Conservation (phyloP, 2,329 filamentous ascomycete genomes). For the Karstenula rhodostoma region DNA sequence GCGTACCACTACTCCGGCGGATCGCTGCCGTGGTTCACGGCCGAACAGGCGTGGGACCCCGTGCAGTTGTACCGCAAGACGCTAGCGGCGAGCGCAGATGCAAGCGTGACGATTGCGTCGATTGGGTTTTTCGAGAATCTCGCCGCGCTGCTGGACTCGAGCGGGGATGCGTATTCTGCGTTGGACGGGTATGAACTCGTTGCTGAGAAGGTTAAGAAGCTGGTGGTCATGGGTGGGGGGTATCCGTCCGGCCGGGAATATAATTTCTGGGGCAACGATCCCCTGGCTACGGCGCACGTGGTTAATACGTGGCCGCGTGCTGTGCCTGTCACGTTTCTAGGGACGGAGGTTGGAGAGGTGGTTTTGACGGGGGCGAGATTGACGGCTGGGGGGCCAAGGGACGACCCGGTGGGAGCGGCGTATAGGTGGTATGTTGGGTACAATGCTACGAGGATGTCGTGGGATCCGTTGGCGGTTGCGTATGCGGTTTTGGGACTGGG, state of each 20-base stretch:
- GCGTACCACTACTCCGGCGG: constrained; percentile 54
- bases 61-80: constrained; percentile 57
- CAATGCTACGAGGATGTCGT: constrained; percentile 28
- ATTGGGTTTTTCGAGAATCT: constrained; percentile 60
- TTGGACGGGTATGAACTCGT: constrained; percentile 55
- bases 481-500: constrained; percentile 34
- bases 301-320: constrained; percentile 54
- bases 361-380: constrained; percentile 53
- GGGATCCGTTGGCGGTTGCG: constrained; percentile 36
- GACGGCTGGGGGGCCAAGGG: constrained; percentile 29
- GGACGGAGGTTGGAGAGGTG: constrained; percentile 54
- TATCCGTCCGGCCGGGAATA: constrained; percentile 59
- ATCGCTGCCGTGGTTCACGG: constrained; percentile 24
- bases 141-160: constrained; percentile 57
- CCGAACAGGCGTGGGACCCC: constrained; percentile 52
- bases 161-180: constrained; percentile 50
- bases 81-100: constrained; percentile 50
- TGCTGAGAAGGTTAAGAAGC: constrained; percentile 55
- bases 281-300: constrained; percentile 53
- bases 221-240: constrained; percentile 62
- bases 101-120: constrained; percentile 56
- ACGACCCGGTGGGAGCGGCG: constrained; percentile 29
- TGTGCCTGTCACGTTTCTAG: constrained; percentile 51
- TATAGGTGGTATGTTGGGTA: constrained; percentile 36
- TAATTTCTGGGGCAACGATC: constrained; percentile 59